Percentiles rank a stretch among this genome's conserved stretches.
These are phyloP conservation scores for Trichosporon sp. DNA, from an alignment of 1,284 basidiomycete genomes.

Conservation along the genomic window DNA sequence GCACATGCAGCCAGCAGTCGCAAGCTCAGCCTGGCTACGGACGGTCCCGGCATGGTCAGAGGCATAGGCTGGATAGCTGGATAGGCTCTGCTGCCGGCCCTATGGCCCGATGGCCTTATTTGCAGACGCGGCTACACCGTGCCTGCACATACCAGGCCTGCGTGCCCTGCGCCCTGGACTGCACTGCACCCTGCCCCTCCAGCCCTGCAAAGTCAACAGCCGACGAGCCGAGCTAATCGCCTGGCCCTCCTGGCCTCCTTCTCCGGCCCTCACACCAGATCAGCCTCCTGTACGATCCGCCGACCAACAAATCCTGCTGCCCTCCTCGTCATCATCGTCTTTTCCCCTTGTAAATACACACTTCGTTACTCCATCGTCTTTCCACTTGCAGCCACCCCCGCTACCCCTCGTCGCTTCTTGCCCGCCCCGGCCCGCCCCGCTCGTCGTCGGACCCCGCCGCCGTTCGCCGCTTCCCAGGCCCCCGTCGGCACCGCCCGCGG, in stretches of 20 bases:
- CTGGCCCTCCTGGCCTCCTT: background rate
- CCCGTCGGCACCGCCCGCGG: background rate
- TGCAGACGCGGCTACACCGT: background rate
- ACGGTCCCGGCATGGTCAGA: background rate
- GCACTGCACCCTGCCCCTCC: background rate
- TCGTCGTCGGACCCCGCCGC: background rate
- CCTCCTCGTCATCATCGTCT: background rate
- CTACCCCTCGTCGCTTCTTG: background rate
- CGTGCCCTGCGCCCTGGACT: background rate
- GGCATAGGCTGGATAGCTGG: too few species aligned
- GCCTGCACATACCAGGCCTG: background rate
- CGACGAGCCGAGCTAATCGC: background rate
- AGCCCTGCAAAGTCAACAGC: background rate
- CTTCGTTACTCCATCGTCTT: background rate
- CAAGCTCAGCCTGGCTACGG: background rate
- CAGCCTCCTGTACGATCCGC: background rate
- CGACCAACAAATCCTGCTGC: background rate
- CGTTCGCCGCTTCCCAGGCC: slow-evolving; percentile 1
- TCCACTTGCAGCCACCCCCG: background rate
- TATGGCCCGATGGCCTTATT: background rate
- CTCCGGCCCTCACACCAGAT: background rate
- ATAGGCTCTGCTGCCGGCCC: too few species aligned
- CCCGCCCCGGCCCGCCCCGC: background rate
- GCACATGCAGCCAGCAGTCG: too few species aligned
- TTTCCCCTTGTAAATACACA: background rate